These are phyloP conservation scores for Scorias spongiosa DNA, from an alignment of 2,329 filamentous ascomycete genomes.

Conservation along the genomic window DNA sequence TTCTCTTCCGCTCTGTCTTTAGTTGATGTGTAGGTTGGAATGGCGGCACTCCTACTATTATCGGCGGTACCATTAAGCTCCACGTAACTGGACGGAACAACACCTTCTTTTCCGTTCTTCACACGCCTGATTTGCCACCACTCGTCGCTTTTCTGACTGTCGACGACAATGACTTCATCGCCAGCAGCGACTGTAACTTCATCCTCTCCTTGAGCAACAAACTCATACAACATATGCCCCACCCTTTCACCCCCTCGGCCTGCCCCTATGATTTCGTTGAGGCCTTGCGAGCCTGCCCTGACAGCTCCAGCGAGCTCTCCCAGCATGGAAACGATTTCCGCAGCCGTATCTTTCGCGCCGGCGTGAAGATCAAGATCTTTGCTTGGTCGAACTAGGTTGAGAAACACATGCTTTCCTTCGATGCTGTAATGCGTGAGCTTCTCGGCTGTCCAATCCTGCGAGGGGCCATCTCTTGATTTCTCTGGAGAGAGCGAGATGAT, in stretches of 20 bases:
- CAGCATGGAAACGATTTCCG: constrained; percentile 77
- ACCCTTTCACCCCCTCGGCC: constrained; percentile 50
- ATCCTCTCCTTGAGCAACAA: constrained; percentile 90
- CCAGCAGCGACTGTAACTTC: constrained; percentile 83
- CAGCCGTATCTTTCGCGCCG: constrained; percentile 88
- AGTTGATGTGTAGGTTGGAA: constrained; percentile 16
- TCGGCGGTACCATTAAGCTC: constrained; percentile 61
- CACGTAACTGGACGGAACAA: constrained; percentile 92
- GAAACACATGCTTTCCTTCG: constrained; percentile 93
- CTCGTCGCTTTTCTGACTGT: constrained; percentile 85
- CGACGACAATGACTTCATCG: constrained; percentile 80
- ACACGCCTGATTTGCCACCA: constrained; percentile 94
- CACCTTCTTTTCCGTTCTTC: constrained; percentile 86
- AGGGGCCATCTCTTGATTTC: constrained; percentile 63
- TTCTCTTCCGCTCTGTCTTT: constrained; percentile 63
- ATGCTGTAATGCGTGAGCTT: constrained; percentile 96
- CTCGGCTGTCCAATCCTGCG: constrained; percentile 86
- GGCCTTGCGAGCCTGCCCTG: constrained; percentile 49
- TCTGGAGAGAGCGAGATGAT: constrained; percentile 84
- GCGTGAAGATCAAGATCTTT: constrained; percentile 96
- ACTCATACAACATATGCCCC: constrained; percentile 82
- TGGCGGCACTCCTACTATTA: constrained; percentile 40
- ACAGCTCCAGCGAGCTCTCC: constrained; percentile 80
- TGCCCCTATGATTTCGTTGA: constrained; percentile 70
- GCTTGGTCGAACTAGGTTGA: constrained; percentile 81